Conservation (phyloP, 2,329 filamentous ascomycete species). For the Lecanicillium sp. region DNA sequence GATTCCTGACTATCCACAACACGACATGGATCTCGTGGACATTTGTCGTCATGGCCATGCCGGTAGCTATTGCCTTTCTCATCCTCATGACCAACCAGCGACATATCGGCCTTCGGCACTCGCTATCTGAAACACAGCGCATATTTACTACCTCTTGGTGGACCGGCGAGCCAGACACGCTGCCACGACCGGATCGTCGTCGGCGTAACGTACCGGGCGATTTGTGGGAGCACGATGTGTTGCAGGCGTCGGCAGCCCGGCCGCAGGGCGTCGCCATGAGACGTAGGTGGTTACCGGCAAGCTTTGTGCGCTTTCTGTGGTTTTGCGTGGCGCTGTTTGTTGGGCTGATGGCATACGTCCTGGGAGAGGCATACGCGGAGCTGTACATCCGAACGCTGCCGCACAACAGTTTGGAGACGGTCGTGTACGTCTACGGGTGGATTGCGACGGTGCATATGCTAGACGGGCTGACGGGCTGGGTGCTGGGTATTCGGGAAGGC, state of each 20-base stretch:
- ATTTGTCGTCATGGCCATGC: slow-evolving; percentile 62
- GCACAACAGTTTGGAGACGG: slow-evolving; percentile 58
- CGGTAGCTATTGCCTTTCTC: slow-evolving; percentile 56
- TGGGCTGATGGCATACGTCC: slow-evolving; percentile 56
- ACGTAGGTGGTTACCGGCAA: slow-evolving; percentile 53
- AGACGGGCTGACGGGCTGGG: slow-evolving; percentile 59
- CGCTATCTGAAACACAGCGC: slow-evolving; percentile 58
- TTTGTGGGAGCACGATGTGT: slow-evolving; percentile 29
- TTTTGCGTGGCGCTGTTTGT: slow-evolving; percentile 58
- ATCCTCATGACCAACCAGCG: slow-evolving; percentile 58
- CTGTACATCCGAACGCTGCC: slow-evolving; percentile 60
- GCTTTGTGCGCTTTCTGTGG: slow-evolving; percentile 63
- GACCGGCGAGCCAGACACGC: slow-evolving; percentile 48
- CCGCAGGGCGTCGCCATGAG: slow-evolving; percentile 32
- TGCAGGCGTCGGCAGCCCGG: slow-evolving; percentile 18
- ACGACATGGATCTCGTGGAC: slow-evolving; percentile 64
- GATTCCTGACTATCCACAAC: slow-evolving; percentile 52
- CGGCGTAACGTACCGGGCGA: slow-evolving; percentile 28
- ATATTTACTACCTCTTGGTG: slow-evolving; percentile 61
- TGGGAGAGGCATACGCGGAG: slow-evolving; percentile 63
- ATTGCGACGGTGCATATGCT: slow-evolving; percentile 58
- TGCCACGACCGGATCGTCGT: slow-evolving; percentile 34
- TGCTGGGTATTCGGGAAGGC: slow-evolving; percentile 57
- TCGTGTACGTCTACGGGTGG: slow-evolving; percentile 65
- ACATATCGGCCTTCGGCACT: slow-evolving; percentile 52